Evolutionary conservation across 495 filamentous ascomycete genomes (phyloP).

Genomic region (Trichoderma virens): DNA sequence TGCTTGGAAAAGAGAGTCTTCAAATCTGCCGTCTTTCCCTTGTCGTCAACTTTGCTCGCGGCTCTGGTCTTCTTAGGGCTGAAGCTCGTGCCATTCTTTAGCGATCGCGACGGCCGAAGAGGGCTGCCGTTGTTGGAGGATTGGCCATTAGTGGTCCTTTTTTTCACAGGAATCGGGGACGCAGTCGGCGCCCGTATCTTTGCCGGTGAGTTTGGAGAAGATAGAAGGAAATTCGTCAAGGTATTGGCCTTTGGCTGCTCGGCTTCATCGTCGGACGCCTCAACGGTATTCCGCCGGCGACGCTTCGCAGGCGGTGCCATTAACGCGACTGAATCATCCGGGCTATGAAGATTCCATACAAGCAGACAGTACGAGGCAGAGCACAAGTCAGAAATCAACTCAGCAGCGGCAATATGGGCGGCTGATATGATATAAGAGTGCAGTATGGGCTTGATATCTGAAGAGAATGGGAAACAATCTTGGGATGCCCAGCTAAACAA

Average conservation of each 20-base stretch:
- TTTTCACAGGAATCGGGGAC: constrained; percentile 15
- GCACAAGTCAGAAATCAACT: background rate
- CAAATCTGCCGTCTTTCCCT: constrained; percentile 40
- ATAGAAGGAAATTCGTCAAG: constrained; percentile 34
- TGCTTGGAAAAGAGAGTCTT: constrained; percentile 46
- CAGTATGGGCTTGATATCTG: background rate
- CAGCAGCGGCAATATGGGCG: background rate
- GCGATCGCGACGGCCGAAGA: constrained; percentile 11
- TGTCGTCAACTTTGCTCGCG: constrained; percentile 35
- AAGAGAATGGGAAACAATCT: background rate
- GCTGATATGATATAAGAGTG: background rate
- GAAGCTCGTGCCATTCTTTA: constrained; percentile 25
- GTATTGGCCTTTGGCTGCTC: constrained; percentile 25
- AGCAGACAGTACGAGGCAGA: background rate
- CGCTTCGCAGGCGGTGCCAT: constrained; percentile 52
- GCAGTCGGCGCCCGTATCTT: constrained; percentile 24
- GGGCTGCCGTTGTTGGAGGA: constrained; percentile 12
- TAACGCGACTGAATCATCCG: constrained; percentile 10
- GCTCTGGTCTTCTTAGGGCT: constrained; percentile 33
- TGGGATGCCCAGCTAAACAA: background rate
- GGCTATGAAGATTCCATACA: background rate
- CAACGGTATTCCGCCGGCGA: constrained; percentile 38
- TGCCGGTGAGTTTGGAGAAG: constrained; percentile 29
- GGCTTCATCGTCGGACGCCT: constrained; percentile 32
- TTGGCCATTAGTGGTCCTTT: background rate